Evolutionary conservation across 805 yeast genomes (phyloP).

Genomic region (Hanseniaspora opuntiae): DNA sequence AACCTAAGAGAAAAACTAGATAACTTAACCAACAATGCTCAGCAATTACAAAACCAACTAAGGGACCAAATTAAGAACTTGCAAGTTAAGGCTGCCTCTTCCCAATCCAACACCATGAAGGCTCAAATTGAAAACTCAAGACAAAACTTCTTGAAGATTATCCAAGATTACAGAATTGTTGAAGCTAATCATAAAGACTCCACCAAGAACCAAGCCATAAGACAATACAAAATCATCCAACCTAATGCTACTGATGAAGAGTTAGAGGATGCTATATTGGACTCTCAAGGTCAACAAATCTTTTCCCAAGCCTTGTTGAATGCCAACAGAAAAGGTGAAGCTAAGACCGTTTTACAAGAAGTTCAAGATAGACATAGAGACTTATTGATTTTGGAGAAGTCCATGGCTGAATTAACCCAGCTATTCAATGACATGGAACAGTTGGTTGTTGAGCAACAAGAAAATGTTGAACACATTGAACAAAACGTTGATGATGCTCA

Average conservation of each 20-base stretch:
- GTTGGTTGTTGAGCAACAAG: slow-evolving; percentile 90
- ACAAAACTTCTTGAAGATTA: slow-evolving; percentile 68
- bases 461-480: slow-evolving; percentile 67
- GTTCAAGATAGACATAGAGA: slow-evolving; percentile 94
- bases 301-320: slow-evolving; percentile 84
- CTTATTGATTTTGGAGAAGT: slow-evolving; percentile 82
- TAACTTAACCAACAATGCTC: slow-evolving; percentile 60
- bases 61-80: slow-evolving; percentile 64
- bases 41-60: slow-evolving; percentile 60
- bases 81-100: slow-evolving; percentile 56
- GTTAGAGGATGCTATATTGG: slow-evolving; percentile 73
- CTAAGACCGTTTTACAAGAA: slow-evolving; percentile 85
- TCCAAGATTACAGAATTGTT: slow-evolving; percentile 72
- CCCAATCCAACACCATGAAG: slow-evolving; percentile 74
- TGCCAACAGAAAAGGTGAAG: slow-evolving; percentile 85
- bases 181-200: slow-evolving; percentile 79
- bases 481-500: slow-evolving; percentile 73
- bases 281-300: slow-evolving; percentile 75
- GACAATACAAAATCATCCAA: slow-evolving; percentile 81
- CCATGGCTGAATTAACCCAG: slow-evolving; percentile 90
- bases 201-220: slow-evolving; percentile 74
- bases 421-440: slow-evolving; percentile 93
- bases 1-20: slow-evolving; percentile 66
- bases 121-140: slow-evolving; percentile 61
- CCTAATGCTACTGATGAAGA: slow-evolving; percentile 77